These are phyloP conservation scores for Entelexis sorbosivorans DNA, from an alignment of 1,139 yeast genomes.

Conservation along the genomic window DNA sequence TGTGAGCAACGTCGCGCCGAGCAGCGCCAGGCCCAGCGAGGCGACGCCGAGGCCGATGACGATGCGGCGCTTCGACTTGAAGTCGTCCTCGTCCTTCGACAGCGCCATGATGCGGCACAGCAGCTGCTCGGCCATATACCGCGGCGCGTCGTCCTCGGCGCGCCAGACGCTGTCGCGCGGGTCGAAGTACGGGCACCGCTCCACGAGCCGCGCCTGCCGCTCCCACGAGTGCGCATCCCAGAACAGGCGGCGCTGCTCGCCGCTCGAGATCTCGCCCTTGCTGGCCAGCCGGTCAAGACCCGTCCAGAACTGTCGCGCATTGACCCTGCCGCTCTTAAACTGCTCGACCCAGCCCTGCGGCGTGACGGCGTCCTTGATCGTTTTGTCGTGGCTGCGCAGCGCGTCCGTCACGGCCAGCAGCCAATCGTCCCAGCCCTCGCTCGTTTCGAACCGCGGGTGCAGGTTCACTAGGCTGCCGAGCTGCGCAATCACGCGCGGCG, in stretches of 20 bases:
- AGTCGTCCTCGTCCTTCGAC: background rate
- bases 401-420: background rate
- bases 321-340: background rate
- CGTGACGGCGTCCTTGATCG: background rate
- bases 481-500: background rate
- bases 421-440: conserved; percentile 2
- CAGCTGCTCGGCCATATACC: background rate
- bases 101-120: conserved; percentile 4
- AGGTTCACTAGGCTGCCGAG: conserved; percentile 1
- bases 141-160: background rate
- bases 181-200: conserved; percentile 2
- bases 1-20: background rate
- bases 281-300: background rate
- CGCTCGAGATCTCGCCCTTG: background rate
- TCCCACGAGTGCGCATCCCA: conserved; percentile 3
- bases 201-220: background rate
- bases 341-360: background rate
- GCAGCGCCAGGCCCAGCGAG: background rate
- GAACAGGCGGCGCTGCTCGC: background rate
- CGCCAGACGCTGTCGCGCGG: background rate
- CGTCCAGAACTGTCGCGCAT: background rate
- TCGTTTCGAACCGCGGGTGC: conserved; percentile 3
- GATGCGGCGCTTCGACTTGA: background rate
- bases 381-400: background rate
- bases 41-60: background rate